Conservation (phyloP, 1,284 basidiomycete genomes). For the Tilletia walkeri region DNA sequence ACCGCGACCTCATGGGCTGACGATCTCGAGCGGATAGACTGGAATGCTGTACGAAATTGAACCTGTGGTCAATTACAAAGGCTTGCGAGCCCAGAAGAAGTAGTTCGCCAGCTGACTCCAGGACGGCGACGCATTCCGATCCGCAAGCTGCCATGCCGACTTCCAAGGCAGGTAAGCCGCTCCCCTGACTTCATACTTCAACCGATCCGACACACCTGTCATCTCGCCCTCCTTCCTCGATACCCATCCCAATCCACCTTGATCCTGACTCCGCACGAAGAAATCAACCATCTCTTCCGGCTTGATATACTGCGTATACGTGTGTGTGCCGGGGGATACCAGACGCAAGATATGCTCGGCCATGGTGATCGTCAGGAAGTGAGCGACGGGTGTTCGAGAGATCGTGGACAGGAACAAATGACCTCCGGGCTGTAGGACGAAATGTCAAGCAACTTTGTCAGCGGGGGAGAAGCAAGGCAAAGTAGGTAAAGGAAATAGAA, state of each 20-base stretch:
- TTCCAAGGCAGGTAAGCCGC: slow-evolving; percentile 46
- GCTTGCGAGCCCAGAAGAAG: slow-evolving; percentile 53
- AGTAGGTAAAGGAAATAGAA: not conserved
- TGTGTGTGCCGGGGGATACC: slow-evolving; percentile 88
- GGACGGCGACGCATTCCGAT: slow-evolving; percentile 16
- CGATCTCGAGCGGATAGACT: not conserved
- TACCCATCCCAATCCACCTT: slow-evolving; percentile 4
- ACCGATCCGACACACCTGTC: slow-evolving; percentile 29
- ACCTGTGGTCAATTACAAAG: slow-evolving; percentile 21
- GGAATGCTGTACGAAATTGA: not conserved
- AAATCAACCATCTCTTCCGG: slow-evolving; percentile 82
- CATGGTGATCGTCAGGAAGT: slow-evolving; percentile 82
- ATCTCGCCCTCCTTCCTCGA: not conserved
- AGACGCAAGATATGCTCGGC: slow-evolving; percentile 78
- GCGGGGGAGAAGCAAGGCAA: not conserved
- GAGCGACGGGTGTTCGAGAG: slow-evolving; percentile 84
- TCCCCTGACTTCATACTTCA: slow-evolving; percentile 47
- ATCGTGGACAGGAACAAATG: slow-evolving; percentile 96
- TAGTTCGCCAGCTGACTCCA: slow-evolving; percentile 48
- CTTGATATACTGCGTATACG: slow-evolving; percentile 83
- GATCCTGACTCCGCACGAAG: slow-evolving; percentile 65
- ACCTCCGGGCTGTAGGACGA: slow-evolving; percentile 73
- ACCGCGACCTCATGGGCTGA: not conserved
- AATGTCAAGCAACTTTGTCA: not conserved
- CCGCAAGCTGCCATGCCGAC: slow-evolving; percentile 36